These are phyloP conservation scores for Bipolaris zeicola DNA, from an alignment of 2,329 filamentous ascomycete genomes.

Conservation along the genomic window DNA sequence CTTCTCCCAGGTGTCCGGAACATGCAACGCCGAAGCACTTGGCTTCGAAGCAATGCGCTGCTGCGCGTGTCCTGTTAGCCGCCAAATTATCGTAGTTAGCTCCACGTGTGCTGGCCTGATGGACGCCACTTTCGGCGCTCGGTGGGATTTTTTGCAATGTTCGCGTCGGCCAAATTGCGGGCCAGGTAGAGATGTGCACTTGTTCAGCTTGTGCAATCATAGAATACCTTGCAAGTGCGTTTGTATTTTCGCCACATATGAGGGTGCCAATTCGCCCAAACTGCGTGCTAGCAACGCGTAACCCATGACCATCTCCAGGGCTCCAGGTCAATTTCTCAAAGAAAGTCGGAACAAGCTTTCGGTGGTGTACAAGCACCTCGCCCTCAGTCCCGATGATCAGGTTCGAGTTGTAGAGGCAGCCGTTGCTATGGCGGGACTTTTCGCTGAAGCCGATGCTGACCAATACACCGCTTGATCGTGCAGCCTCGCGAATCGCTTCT, in stretches of 20 bases:
- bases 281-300: conserved; percentile 54
- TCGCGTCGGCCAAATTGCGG: conserved; percentile 60
- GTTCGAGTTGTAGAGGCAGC: conserved; percentile 59
- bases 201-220: conserved; percentile 63
- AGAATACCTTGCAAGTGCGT: conserved; percentile 59
- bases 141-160: conserved; percentile 6
- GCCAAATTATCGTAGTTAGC: conserved; percentile 60
- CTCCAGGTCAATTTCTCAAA: conserved; percentile 63
- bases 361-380: conserved; percentile 57
- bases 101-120: neutral
- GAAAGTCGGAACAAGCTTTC: conserved; percentile 62
- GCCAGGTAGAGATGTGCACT: conserved; percentile 62
- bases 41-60: conserved; percentile 63
- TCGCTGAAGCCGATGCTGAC: conserved; percentile 61
- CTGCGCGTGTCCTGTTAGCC: conserved; percentile 59
- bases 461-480: conserved; percentile 47
- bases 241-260: conserved; percentile 65
- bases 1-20: conserved; percentile 51
- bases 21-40: conserved; percentile 63
- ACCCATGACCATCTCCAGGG: conserved; percentile 58
- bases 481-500: conserved; percentile 33
- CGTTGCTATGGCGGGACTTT: conserved; percentile 51
- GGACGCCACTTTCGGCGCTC: neutral
- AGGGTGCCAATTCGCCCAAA: conserved; percentile 57
- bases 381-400: conserved; percentile 55